A percentile compares a stretch with the other conserved stretches of the same genome.
phyloP scores from a whole-genome alignment of 495 filamentous ascomycete species.

The Choiromyces venosus region DNA sequence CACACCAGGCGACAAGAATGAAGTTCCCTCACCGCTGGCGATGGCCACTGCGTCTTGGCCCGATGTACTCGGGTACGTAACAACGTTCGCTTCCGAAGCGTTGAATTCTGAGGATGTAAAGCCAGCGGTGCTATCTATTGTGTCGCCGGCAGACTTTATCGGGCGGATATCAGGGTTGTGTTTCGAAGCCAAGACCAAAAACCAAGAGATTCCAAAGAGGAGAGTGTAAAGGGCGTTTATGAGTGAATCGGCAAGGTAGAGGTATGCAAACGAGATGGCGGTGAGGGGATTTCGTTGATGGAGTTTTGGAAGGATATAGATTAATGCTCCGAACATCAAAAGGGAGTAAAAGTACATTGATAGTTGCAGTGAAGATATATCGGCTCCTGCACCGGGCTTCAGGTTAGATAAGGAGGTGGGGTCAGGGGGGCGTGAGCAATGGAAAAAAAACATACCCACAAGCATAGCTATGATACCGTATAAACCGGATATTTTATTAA shows the following conservation, averaged over 20 bases:
- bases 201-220: conserved; percentile 77
- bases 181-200: conserved; percentile 58
- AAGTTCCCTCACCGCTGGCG: conserved; percentile 37
- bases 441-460: conserved; percentile 52
- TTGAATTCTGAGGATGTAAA: conserved; percentile 64
- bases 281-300: conserved; percentile 63
- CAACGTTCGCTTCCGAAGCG: conserved; percentile 51
- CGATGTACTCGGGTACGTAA: conserved; percentile 46
- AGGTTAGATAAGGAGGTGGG: conserved; percentile 30
- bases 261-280: conserved; percentile 64
- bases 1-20: conserved; percentile 20
- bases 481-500: conserved; percentile 83
- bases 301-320: conserved; percentile 63
- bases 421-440: neutral
- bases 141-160: conserved; percentile 40
- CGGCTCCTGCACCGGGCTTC: conserved; percentile 29
- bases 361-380: conserved; percentile 63
- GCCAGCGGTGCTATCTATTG: conserved; percentile 61
- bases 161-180: conserved; percentile 45
- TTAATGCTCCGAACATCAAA: conserved; percentile 55
- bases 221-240: conserved; percentile 73
- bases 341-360: conserved; percentile 83
- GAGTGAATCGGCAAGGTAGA: conserved; percentile 72
- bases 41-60: conserved; percentile 53
- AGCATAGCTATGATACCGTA: conserved; percentile 82